These are phyloP conservation scores for Xylariales sp. DNA, from an alignment of 2,329 filamentous ascomycete genomes.

Conservation along the genomic window DNA sequence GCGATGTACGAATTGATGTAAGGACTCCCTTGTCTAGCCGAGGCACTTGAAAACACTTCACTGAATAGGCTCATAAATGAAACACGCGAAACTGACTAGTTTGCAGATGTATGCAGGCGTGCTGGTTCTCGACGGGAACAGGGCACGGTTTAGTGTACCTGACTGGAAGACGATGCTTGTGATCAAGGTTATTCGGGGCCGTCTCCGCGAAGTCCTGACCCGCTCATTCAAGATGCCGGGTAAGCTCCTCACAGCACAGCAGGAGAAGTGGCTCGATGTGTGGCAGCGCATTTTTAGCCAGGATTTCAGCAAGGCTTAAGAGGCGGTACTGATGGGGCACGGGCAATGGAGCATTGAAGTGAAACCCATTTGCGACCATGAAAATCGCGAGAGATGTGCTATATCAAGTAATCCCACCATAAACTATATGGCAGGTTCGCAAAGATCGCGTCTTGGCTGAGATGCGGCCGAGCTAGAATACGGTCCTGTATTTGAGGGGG, in stretches of 20 bases:
- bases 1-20: constrained; percentile 83
- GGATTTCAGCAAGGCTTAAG: constrained; percentile 15
- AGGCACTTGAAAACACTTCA: no score
- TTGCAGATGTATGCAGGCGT: constrained; percentile 83
- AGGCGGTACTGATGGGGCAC: no score
- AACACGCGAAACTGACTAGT: constrained; percentile 8
- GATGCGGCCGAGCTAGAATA: no score
- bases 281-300: constrained; percentile 68
- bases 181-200: constrained; percentile 73
- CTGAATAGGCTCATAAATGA: no score
- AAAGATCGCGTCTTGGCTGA: no score
- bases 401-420: no score
- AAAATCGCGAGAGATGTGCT: no score
- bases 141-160: constrained; percentile 74
- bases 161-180: constrained; percentile 91
- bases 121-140: constrained; percentile 80
- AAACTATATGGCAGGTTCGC: no score
- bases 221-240: constrained; percentile 66
- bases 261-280: constrained; percentile 69
- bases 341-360: no score
- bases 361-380: no score
- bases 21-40: constrained; percentile 18
- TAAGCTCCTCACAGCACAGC: constrained; percentile 58
- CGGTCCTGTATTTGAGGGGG: no score
- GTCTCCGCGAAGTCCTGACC: constrained; percentile 71